Percentiles rank a stretch among this genome's conserved stretches.
Evolutionary conservation across 1,284 basidiomycete genomes (phyloP).

Genomic region (Phlebopus sp.): DNA sequence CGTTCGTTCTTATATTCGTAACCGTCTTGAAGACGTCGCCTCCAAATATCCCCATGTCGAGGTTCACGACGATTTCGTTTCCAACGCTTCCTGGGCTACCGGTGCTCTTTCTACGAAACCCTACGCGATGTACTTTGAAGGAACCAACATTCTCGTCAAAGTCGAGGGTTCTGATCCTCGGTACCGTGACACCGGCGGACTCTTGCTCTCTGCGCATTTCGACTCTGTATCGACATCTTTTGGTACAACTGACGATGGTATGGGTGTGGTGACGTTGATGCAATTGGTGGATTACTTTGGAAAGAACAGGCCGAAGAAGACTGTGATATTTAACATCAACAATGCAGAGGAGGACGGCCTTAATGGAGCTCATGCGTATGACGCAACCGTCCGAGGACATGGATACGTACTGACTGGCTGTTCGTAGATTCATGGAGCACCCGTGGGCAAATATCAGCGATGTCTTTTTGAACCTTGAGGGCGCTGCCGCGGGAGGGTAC

Average conservation of each 20-base stretch:
- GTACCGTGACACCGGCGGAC: conserved; percentile 39
- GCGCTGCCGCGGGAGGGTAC: conserved; percentile 75
- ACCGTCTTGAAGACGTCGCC: conserved; percentile 48
- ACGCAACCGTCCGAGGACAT: conserved; percentile 7
- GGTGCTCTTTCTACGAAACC: conserved; percentile 9
- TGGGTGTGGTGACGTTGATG: conserved; percentile 65
- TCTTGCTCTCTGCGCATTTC: conserved; percentile 78
- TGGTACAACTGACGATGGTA: conserved; percentile 76
- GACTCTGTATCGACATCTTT: conserved; percentile 76
- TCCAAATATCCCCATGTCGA: conserved; percentile 42
- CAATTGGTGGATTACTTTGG: conserved; percentile 64
- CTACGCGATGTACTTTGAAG: conserved; percentile 58
- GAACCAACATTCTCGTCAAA: conserved; percentile 69
- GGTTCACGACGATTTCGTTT: conserved; percentile 54
- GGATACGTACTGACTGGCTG: conserved; percentile 1
- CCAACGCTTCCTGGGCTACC: conserved; percentile 52
- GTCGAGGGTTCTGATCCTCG: conserved; percentile 53
- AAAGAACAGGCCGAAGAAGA: conserved; percentile 49
- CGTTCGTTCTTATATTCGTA: conserved; percentile 58
- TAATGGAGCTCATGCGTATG: conserved; percentile 66
- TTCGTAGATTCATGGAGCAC: conserved; percentile 59
- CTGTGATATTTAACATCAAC: conserved; percentile 77
- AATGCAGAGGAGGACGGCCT: conserved; percentile 79
- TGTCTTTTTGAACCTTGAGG: conserved; percentile 76
- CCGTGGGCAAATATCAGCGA: conserved; percentile 66